A percentile compares a stretch with the other conserved stretches of the same genome.
Evolutionary conservation across 257 asterid species (phyloP).

Genomic region (Capsicum chinense): DNA sequence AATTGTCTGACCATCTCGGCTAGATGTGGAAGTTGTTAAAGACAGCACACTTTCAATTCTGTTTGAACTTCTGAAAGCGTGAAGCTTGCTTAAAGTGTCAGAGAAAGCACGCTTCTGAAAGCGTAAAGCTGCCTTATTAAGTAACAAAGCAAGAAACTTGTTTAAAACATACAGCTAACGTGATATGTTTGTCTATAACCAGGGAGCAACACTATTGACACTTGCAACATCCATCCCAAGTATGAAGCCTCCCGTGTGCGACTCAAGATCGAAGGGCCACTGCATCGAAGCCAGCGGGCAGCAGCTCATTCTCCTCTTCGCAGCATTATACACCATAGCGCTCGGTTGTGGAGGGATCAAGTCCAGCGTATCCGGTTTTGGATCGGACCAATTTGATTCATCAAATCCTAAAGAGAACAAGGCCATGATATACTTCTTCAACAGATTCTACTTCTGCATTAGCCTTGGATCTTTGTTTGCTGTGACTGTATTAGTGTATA

Average conservation of each 20-base stretch:
- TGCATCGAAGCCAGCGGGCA: conserved; percentile 25
- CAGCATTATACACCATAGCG: conserved; percentile 31
- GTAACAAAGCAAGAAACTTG: neutral
- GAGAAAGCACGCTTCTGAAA: neutral
- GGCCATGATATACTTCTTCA: conserved; percentile 33
- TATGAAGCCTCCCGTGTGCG: conserved; percentile 19
- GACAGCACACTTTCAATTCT: neutral
- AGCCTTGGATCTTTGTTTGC: conserved; percentile 34
- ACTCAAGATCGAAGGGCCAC: neutral
- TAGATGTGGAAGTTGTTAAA: neutral
- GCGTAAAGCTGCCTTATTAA: neutral
- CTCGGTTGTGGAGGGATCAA: conserved; percentile 33
- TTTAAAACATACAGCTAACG: neutral
- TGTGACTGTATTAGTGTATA: conserved; percentile 29
- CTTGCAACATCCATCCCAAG: conserved; percentile 34
- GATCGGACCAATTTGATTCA: conserved; percentile 34
- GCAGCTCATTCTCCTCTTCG: conserved; percentile 27
- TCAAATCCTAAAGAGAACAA: conserved; percentile 27
- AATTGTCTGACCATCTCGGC: neutral
- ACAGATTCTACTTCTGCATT: conserved; percentile 33
- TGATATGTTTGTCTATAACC: neutral
- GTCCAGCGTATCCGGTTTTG: conserved; percentile 29
- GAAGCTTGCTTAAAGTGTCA: neutral
- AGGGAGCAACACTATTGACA: conserved; percentile 32
- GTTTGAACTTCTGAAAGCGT: neutral